Base-by-base conservation (phyloP, 192 early-diverging fungal species). In the Coemansia sp. region DNA sequence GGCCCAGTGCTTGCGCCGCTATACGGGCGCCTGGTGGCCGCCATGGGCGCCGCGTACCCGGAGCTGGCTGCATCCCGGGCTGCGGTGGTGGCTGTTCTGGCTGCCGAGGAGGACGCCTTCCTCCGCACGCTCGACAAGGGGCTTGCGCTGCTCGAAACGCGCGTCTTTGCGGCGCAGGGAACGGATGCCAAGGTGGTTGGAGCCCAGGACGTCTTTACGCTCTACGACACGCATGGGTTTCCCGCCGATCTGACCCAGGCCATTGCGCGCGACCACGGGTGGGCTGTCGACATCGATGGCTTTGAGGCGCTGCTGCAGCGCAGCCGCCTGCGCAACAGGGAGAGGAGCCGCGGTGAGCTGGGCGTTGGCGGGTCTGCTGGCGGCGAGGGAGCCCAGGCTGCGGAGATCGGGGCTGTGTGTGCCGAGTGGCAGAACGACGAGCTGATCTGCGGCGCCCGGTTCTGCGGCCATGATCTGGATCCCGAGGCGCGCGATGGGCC, bases 161-260 rank as follows among this genome's bases (percentile, higher is more conserved):
- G 55, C 0, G 86, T 90, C 66, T 84, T 91, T 33, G 62, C 87
- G 6, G 43, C 48, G 14, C 34, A 56, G 15, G 41, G 23, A 15
- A 30, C 9, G 5, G 84, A 20, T 36, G 85, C 33, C 43, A 89
- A 67, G 14, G 60, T 76, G 7, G 75, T 98, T 33, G 86, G 88
- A 35, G 97, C 94, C 24, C 85, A 84, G 20, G 95, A 97, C 74
- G 95, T 92, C 9, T 99, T 94, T 93, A 84, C 90, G 57, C 79
- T 99, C 55, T 99, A 99, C 63, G 97, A 98, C 66, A 99, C 97
- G 10, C 97, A 97, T 73, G 97, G 97, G 35, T 99, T 99, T 85
- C 97, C 97, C 6, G 90, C 96, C 5, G 97, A 99, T 76, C 85
- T 99, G 72, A 99, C 97, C 7, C 89, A 93, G 60, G 71, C 97